Conservation (phyloP, 352 stramenopile species). For the Pythium apleroticum region DNA sequence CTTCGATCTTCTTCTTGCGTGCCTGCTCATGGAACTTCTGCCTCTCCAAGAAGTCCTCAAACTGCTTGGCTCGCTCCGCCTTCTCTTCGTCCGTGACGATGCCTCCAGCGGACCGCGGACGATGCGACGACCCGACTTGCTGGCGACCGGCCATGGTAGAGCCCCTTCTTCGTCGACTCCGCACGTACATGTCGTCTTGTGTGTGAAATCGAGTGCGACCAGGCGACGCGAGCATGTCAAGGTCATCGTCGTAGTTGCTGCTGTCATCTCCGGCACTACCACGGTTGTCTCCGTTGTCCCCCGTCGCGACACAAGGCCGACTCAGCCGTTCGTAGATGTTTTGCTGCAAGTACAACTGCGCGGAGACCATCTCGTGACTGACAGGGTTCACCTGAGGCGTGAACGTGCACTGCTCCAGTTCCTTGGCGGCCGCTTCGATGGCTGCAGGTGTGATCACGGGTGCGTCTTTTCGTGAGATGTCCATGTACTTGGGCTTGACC, state of each 20-base stretch:
- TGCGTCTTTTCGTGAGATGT: slow-evolving; percentile 35
- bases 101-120: slow-evolving; percentile 55
- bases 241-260: slow-evolving; percentile 17
- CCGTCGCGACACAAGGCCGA: slow-evolving; percentile 40
- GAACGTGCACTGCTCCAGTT: slow-evolving; percentile 78
- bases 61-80: slow-evolving; percentile 48
- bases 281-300: slow-evolving; percentile 4
- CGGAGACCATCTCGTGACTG: slow-evolving; percentile 73
- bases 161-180: slow-evolving; percentile 20
- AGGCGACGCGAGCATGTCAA: slow-evolving; percentile 23
- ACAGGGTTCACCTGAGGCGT: slow-evolving; percentile 78
- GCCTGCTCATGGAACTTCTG: slow-evolving; percentile 76
- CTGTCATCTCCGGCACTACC: slow-evolving; percentile 29
- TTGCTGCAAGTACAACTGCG: slow-evolving; percentile 82
- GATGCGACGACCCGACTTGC: slow-evolving; percentile 25
- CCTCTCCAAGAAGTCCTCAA: slow-evolving; percentile 71
- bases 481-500: slow-evolving; percentile 81
- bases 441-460: slow-evolving; percentile 48
- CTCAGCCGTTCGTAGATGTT: slow-evolving; percentile 86
- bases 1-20: slow-evolving; percentile 59
- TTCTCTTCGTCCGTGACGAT: slow-evolving; percentile 42
- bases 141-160: slow-evolving; percentile 5
- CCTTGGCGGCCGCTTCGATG: slow-evolving; percentile 57
- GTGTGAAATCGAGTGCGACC: slow-evolving; percentile 16
- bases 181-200: slow-evolving; percentile 64